Evolutionary conservation across 2,329 filamentous ascomycete species (phyloP).

Genomic region (Helminthosporium solani): DNA sequence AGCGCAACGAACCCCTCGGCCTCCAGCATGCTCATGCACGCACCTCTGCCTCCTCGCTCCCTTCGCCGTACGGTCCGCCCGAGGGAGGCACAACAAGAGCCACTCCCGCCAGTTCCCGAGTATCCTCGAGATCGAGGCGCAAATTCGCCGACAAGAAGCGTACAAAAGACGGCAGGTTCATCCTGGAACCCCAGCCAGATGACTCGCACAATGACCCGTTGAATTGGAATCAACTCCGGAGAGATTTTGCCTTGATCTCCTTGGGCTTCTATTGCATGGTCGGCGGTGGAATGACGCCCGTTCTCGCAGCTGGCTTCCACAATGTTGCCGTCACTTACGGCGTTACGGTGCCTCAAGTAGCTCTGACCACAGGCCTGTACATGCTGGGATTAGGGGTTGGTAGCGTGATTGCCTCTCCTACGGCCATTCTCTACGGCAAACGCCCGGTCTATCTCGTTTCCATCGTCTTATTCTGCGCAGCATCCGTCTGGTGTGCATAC

Average conservation of each 20-base stretch:
- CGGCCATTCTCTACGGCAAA: slow-evolving; percentile 88
- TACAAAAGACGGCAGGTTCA: slow-evolving; percentile 78
- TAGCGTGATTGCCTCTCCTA: slow-evolving; percentile 80
- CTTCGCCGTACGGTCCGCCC: slow-evolving; percentile 28
- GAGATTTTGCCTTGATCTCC: slow-evolving; percentile 76
- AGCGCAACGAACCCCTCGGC: slow-evolving; percentile 64
- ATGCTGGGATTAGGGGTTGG: slow-evolving; percentile 92
- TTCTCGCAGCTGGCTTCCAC: slow-evolving; percentile 86
- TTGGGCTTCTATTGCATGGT: slow-evolving; percentile 92
- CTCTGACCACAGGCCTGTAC: slow-evolving; percentile 85
- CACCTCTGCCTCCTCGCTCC: slow-evolving; percentile 56
- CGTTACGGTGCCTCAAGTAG: slow-evolving; percentile 70
- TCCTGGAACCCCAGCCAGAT: slow-evolving; percentile 88
- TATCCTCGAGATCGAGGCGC: slow-evolving; percentile 22
- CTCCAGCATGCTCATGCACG: slow-evolving; percentile 63
- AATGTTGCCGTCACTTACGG: slow-evolving; percentile 69
- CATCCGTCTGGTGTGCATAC: slow-evolving; percentile 81
- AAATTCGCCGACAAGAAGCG: slow-evolving; percentile 61
- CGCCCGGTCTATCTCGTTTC: slow-evolving; percentile 83
- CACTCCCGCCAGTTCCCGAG: slow-evolving; percentile 25
- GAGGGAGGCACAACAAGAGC: slow-evolving; percentile 19
- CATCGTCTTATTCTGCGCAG: slow-evolving; percentile 72
- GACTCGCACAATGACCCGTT: slow-evolving; percentile 87
- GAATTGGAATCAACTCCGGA: slow-evolving; percentile 83
- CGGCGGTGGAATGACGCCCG: slow-evolving; percentile 87